These are phyloP conservation scores for Colletotrichum lini DNA, from an alignment of 2,329 filamentous ascomycete species.

Conservation along the genomic window DNA sequence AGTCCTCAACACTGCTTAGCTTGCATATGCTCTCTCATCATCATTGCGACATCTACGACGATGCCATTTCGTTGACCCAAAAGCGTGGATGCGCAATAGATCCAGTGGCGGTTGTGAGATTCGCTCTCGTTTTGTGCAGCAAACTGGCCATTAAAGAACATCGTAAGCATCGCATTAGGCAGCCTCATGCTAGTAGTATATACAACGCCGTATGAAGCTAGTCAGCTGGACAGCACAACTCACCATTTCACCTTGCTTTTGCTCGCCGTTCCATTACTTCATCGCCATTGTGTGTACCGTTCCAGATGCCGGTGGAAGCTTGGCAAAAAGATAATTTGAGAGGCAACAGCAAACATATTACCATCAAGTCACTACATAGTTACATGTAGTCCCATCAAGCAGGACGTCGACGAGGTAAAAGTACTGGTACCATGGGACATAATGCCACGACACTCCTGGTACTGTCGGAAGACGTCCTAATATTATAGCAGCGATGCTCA, in stretches of 20 bases:
- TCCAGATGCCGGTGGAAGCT: too few species aligned
- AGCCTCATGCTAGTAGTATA: too few species aligned
- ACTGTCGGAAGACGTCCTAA: neutral
- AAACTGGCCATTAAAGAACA: too few species aligned
- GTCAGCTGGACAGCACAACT: too few species aligned
- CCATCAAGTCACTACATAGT: too few species aligned
- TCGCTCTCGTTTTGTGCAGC: too few species aligned
- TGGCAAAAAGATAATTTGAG: neutral
- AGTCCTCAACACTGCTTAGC: too few species aligned
- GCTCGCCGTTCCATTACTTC: neutral
- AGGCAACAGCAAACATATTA: neutral
- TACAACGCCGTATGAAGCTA: too few species aligned
- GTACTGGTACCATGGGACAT: neutral
- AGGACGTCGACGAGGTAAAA: neutral
- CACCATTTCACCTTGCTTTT: too few species aligned
- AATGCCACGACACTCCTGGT: neutral
- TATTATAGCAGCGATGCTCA: too few species aligned
- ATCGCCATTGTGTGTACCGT: neutral
- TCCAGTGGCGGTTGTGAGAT: too few species aligned
- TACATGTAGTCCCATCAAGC: neutral
- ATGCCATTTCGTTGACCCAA: neutral
- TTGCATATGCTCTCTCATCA: neutral
- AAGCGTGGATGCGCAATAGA: neutral
- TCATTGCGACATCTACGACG: neutral
- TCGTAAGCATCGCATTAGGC: too few species aligned